phyloP scores from a whole-genome alignment of 2,329 filamentous ascomycete species.

The Colletotrichum sublineola region DNA sequence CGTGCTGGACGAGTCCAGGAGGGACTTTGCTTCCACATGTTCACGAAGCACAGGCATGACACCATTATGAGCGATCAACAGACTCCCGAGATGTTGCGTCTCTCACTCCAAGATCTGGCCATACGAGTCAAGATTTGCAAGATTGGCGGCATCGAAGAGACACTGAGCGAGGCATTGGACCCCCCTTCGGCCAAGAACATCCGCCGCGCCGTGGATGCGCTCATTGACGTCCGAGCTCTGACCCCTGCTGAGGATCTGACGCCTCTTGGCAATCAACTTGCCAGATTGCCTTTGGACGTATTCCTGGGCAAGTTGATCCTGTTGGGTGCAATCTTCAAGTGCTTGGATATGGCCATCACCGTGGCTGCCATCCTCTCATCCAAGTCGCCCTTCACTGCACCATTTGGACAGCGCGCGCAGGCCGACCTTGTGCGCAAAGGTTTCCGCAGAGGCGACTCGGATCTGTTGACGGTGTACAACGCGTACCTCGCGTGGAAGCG shows the following conservation, averaged over 20 bases:
- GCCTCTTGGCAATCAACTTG: conserved; percentile 86
- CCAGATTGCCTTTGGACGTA: conserved; percentile 90
- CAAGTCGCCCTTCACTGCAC: conserved; percentile 92
- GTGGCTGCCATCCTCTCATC: conserved; percentile 94
- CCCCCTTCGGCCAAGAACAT: conserved; percentile 94
- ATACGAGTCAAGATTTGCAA: conserved; percentile 98
- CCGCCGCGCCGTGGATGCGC: conserved; percentile 88
- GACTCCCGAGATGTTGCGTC: conserved; percentile 93
- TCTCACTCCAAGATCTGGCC: conserved; percentile 94
- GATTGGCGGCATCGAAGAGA: conserved; percentile 92
- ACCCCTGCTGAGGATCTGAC: conserved; percentile 87
- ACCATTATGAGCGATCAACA: conserved; percentile 89
- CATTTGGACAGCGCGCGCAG: conserved; percentile 85
- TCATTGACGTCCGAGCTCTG: conserved; percentile 92
- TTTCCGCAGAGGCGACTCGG: conserved; percentile 90
- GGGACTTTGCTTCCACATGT: conserved; percentile 95
- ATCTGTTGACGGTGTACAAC: conserved; percentile 93
- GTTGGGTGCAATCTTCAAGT: conserved; percentile 87
- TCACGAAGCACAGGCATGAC: conserved; percentile 91
- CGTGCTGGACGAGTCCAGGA: conserved; percentile 96
- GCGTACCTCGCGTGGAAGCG: conserved; percentile 92
- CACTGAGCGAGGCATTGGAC: conserved; percentile 87
- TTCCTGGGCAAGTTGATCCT: conserved; percentile 95
- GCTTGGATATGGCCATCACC: conserved; percentile 90
- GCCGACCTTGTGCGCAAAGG: conserved; percentile 82